These are phyloP conservation scores for Singerocomus rubriflavus DNA, from an alignment of 1,284 basidiomycete species.

Conservation along the genomic window DNA sequence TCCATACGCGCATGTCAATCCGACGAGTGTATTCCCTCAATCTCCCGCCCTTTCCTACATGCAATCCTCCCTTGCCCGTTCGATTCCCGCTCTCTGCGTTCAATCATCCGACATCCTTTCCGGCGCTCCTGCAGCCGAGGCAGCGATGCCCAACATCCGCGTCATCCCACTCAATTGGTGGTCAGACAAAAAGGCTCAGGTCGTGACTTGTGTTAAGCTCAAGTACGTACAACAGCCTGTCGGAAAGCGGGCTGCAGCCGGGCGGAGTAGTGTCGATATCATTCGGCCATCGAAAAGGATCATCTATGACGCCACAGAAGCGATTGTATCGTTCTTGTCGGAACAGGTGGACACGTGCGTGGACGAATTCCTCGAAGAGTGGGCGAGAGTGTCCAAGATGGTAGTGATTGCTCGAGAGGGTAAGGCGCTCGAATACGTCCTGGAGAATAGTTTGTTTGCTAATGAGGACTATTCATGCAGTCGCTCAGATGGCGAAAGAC, in stretches of 20 bases:
- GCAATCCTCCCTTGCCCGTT: conserved; percentile 67
- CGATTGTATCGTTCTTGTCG: conserved; percentile 82
- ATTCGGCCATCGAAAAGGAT: conserved; percentile 80
- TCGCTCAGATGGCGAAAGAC: conserved; percentile 76
- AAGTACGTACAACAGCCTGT: conserved; percentile 85
- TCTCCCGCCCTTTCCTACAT: conserved; percentile 49
- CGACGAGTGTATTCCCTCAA: conserved; percentile 42
- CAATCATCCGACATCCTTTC: conserved; percentile 77
- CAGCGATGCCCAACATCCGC: conserved; percentile 86
- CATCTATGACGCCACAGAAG: conserved; percentile 82
- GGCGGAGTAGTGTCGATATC: conserved; percentile 48
- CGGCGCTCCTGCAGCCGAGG: conserved; percentile 79
- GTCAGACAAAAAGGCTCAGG: conserved; percentile 72
- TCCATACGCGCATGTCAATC: conserved; percentile 72
- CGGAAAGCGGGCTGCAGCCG: conserved; percentile 56
- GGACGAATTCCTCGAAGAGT: conserved; percentile 84
- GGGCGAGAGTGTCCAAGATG: conserved; percentile 89
- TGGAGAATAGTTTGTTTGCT: conserved; percentile 1
- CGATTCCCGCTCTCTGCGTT: conserved; percentile 80
- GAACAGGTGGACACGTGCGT: conserved; percentile 86
- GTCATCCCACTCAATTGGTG: conserved; percentile 90
- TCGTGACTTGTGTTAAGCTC: conserved; percentile 82
- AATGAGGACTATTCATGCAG: conserved; percentile 37
- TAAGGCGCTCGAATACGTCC: conserved; percentile 29
- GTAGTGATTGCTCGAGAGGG: conserved; percentile 88